phyloP scores from a whole-genome alignment of 2,329 filamentous ascomycete species.

The Thermomyces lanuginosus region DNA sequence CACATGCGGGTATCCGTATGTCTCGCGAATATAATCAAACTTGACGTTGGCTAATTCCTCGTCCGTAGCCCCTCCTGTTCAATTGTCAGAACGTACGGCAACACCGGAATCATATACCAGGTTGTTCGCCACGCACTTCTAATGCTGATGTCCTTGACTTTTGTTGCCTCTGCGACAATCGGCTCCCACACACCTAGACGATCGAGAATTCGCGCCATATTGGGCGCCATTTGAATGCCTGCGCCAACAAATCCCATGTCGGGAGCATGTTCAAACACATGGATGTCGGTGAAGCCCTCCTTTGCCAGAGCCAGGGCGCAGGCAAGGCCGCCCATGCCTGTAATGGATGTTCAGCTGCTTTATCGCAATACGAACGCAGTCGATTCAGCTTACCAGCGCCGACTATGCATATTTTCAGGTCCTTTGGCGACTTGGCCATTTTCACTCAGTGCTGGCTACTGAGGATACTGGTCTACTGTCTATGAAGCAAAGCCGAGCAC shows the following conservation, averaged over 20 bases:
- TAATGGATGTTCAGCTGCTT: background rate
- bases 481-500: no score
- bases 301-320: slow-evolving; percentile 57
- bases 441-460: background rate
- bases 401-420: slow-evolving; percentile 30
- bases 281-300: slow-evolving; percentile 56
- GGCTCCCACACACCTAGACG: slow-evolving; percentile 54
- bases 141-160: slow-evolving; percentile 56
- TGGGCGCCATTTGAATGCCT: slow-evolving; percentile 70
- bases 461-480: no score
- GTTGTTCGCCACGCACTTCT: slow-evolving; percentile 33
- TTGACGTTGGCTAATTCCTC: slow-evolving; percentile 54
- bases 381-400: slow-evolving; percentile 29
- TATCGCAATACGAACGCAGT: background rate
- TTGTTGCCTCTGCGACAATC: slow-evolving; percentile 55
- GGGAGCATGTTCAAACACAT: slow-evolving; percentile 57
- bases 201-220: slow-evolving; percentile 63
- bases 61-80: slow-evolving; percentile 48
- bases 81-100: slow-evolving; percentile 3
- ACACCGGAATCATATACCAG: background rate
- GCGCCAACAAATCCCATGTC: slow-evolving; percentile 68
- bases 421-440: slow-evolving; percentile 16
- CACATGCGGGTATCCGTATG: slow-evolving; percentile 63
- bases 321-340: slow-evolving; percentile 62
- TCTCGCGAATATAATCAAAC: slow-evolving; percentile 48